Evolutionary conservation across 495 filamentous ascomycete genomes (phyloP).

Genomic region (Staphylotrichum longicolle): DNA sequence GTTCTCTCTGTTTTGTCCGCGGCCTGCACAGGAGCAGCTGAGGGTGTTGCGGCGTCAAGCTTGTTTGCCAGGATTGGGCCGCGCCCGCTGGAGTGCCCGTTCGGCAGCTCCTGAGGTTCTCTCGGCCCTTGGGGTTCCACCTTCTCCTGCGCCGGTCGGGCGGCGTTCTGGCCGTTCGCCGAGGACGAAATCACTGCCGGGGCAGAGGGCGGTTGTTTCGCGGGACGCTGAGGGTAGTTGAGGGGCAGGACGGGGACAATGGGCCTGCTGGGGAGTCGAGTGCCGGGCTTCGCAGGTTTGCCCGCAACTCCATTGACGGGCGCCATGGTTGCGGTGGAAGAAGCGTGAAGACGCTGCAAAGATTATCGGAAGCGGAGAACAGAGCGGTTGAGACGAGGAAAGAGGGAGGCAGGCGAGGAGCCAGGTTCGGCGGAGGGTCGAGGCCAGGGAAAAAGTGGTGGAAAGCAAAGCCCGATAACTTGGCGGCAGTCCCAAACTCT

Average conservation of each 20-base stretch:
- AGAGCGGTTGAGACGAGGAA: background rate
- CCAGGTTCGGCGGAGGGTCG: background rate
- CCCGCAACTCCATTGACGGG: slow-evolving; percentile 25
- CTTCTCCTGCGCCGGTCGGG: slow-evolving; percentile 12
- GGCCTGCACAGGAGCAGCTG: slow-evolving; percentile 12
- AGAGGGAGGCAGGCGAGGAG: background rate
- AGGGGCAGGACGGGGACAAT: slow-evolving; percentile 35
- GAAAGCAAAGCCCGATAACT: slow-evolving; percentile 22
- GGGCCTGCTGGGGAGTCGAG: slow-evolving; percentile 15
- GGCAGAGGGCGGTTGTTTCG: slow-evolving; percentile 16
- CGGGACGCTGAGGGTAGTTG: slow-evolving; percentile 31
- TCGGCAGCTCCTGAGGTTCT: slow-evolving; percentile 3
- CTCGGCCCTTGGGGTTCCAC: background rate
- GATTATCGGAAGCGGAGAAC: slow-evolving; percentile 3
- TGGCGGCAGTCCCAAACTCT: slow-evolving; percentile 19
- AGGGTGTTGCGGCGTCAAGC: slow-evolving; percentile 5
- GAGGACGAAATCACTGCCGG: slow-evolving; percentile 14
- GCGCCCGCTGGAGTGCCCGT: background rate
- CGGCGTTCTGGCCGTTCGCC: slow-evolving; percentile 6
- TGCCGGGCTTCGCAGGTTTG: slow-evolving; percentile 26
- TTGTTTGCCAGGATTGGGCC: slow-evolving; percentile 6
- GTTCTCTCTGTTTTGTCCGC: background rate
- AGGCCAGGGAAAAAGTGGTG: slow-evolving; percentile 7
- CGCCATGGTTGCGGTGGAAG: slow-evolving; percentile 27
- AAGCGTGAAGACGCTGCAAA: background rate